Evolutionary conservation across 1,284 basidiomycete genomes (phyloP).

Genomic region (Agaricales sp.): DNA sequence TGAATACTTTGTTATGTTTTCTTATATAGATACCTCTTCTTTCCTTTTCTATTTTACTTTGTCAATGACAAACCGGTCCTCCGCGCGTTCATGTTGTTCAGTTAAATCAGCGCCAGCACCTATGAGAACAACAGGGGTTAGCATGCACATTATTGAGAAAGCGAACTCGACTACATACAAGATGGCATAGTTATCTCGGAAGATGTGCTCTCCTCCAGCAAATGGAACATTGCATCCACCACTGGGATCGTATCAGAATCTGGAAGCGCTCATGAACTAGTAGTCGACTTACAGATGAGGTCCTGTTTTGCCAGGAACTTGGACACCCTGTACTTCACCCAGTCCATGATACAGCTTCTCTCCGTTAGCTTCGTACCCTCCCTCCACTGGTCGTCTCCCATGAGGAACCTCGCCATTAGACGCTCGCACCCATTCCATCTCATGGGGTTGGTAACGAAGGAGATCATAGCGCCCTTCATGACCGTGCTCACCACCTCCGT

Average conservation of each 20-base stretch:
- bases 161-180: slow-evolving; percentile 41
- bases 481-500: slow-evolving; percentile 46
- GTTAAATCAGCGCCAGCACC: neutral
- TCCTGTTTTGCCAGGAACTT: slow-evolving; percentile 64
- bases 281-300: slow-evolving; percentile 48
- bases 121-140: neutral
- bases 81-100: neutral
- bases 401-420: slow-evolving; percentile 47
- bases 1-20: too few species aligned
- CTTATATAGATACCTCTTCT: neutral
- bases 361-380: slow-evolving; percentile 36
- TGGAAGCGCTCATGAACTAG: neutral
- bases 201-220: slow-evolving; percentile 30
- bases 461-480: slow-evolving; percentile 62
- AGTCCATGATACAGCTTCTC: slow-evolving; percentile 44
- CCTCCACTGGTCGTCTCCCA: slow-evolving; percentile 40
- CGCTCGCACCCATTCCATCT: slow-evolving; percentile 64
- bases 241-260: slow-evolving; percentile 8
- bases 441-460: slow-evolving; percentile 49
- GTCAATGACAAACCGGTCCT: neutral
- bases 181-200: slow-evolving; percentile 42
- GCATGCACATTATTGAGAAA: neutral
- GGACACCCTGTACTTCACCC: slow-evolving; percentile 34
- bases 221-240: slow-evolving; percentile 19
- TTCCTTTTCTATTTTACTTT: neutral